Conservation (phyloP, 2,329 filamentous ascomycete genomes). For the Pestalotiopsis sp. region DNA sequence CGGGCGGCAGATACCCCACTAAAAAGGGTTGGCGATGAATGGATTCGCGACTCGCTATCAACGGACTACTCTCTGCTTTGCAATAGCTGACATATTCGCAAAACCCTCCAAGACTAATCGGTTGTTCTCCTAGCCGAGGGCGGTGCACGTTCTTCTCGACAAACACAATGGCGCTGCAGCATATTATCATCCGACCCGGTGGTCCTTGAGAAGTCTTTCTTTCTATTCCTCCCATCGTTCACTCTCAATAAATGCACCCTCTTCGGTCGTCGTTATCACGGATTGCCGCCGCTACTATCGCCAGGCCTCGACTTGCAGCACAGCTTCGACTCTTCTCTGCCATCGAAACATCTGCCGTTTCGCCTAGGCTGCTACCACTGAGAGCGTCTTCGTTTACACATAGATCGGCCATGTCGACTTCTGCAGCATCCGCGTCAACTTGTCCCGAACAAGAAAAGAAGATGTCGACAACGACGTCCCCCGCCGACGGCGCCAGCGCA, state of each 20-base stretch:
- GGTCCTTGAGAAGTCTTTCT: not conserved
- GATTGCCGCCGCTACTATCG: not conserved
- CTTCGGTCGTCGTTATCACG: not conserved
- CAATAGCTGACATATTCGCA: constrained; percentile 19
- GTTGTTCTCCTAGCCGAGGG: not conserved
- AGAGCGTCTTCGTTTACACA: not conserved
- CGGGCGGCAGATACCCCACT: not conserved
- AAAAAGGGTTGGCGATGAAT: not conserved
- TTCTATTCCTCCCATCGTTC: not conserved
- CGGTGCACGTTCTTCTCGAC: not conserved
- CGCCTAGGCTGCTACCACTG: not conserved
- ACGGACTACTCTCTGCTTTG: constrained; percentile 15
- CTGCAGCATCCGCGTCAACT: not conserved
- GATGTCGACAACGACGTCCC: not conserved
- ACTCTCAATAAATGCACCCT: not conserved
- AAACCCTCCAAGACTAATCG: not conserved
- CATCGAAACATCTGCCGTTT: not conserved
- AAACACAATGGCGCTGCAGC: not conserved
- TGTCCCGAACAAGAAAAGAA: not conserved
- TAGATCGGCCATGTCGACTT: constrained; percentile 14
- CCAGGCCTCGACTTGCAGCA: not conserved
- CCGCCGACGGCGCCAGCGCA: not conserved
- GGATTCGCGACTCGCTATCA: not conserved
- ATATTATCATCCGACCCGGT: not conserved
- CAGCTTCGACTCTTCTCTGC: not conserved